phyloP scores from a whole-genome alignment of 2,329 filamentous ascomycete genomes.

The Cadophora sp. region DNA sequence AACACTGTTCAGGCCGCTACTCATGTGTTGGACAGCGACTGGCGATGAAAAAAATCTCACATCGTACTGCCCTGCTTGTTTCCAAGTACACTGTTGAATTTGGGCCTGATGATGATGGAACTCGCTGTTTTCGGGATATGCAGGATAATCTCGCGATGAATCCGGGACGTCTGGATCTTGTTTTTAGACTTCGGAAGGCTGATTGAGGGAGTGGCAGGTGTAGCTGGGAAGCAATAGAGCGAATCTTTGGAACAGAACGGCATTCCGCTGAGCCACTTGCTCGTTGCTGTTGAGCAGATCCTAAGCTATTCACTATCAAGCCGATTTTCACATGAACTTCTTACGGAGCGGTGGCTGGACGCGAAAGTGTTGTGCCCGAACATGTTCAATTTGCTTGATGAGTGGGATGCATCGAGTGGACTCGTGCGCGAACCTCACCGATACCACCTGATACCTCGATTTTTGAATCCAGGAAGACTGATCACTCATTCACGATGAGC shows the following conservation, averaged over 20 bases:
- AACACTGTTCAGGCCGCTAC: neutral
- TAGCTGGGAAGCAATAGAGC: too few relatives aligned
- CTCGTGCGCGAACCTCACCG: too few relatives aligned
- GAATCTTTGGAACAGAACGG: too few relatives aligned
- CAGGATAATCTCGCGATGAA: conserved; percentile 12
- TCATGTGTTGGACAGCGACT: conserved; percentile 6
- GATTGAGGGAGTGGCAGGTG: neutral
- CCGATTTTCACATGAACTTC: too few relatives aligned
- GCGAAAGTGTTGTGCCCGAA: too few relatives aligned
- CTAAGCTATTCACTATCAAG: too few relatives aligned
- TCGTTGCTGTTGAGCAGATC: neutral
- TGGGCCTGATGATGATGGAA: conserved; percentile 2
- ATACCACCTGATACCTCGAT: neutral
- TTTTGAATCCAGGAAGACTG: neutral
- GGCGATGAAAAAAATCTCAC: conserved; percentile 6
- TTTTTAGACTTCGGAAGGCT: conserved; percentile 2
- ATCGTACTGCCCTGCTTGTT: neutral
- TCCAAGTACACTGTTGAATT: conserved; percentile 11
- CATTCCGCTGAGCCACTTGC: too few relatives aligned
- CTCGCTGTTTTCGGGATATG: neutral
- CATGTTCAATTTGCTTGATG: too few relatives aligned
- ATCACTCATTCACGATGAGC: neutral
- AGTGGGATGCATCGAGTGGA: too few relatives aligned
- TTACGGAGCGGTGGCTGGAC: too few relatives aligned
- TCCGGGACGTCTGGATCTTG: neutral